A percentile compares a stretch with the other conserved stretches of the same genome.
These are phyloP conservation scores for Krasilnikovozyma curviuscula DNA, from an alignment of 768 basidiomycete species.

Conservation along the genomic window DNA sequence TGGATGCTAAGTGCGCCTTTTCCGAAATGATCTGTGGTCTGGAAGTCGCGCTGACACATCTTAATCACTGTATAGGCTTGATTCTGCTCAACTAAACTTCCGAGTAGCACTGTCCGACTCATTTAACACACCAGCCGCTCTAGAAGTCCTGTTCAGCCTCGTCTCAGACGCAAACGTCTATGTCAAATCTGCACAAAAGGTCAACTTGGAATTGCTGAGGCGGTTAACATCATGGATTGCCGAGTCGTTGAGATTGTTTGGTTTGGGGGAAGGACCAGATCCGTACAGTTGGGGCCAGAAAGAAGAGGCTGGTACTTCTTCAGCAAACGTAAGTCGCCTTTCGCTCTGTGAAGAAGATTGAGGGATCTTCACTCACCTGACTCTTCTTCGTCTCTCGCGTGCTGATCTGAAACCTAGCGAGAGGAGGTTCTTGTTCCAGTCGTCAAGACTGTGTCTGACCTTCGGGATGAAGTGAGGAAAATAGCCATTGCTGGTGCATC, in stretches of 20 bases:
- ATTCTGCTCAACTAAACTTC: constrained; percentile 56
- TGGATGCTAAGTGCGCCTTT: constrained; percentile 40
- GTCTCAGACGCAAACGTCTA: constrained; percentile 76
- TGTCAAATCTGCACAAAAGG: constrained; percentile 31
- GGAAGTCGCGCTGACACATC: neutral
- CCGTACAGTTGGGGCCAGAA: constrained; percentile 60
- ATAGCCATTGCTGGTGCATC: constrained; percentile 50
- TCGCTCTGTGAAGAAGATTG: neutral
- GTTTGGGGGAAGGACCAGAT: constrained; percentile 36
- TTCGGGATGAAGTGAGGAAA: constrained; percentile 73
- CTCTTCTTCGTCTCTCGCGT: neutral
- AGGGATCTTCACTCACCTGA: constrained; percentile 35
- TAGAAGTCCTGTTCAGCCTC: constrained; percentile 56
- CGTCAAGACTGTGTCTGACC: constrained; percentile 59
- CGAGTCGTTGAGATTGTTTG: constrained; percentile 34
- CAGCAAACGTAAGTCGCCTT: constrained; percentile 25
- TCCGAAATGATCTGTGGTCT: neutral
- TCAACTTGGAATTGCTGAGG: constrained; percentile 34
- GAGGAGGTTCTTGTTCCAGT: constrained; percentile 80
- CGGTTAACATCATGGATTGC: too few relatives aligned
- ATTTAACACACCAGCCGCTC: constrained; percentile 78
- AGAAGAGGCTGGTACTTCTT: constrained; percentile 35
- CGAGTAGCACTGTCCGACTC: constrained; percentile 80
- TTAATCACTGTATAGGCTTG: constrained; percentile 37
- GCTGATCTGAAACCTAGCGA: constrained; percentile 39